phyloP scores from a whole-genome alignment of 1,139 yeast species.

The Pichia cactophila region DNA sequence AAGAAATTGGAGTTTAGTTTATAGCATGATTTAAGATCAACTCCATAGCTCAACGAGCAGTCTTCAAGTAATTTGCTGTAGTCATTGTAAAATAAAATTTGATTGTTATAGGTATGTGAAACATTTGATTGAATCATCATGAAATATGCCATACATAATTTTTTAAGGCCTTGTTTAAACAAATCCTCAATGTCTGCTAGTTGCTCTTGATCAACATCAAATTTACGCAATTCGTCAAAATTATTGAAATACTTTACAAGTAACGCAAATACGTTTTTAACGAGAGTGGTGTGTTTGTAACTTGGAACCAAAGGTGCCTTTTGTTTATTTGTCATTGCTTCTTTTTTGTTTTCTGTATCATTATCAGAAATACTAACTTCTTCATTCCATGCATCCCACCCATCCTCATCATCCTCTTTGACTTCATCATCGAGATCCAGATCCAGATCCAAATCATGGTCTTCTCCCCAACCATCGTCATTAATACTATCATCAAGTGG shows the following conservation, averaged over 20 bases:
- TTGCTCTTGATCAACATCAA: slow-evolving; percentile 5
- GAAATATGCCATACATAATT: slow-evolving; percentile 19
- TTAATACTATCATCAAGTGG: background rate
- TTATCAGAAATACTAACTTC: slow-evolving; percentile 15
- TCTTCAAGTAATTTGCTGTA: slow-evolving; percentile 21
- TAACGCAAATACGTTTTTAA: slow-evolving; percentile 9
- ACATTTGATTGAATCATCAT: slow-evolving; percentile 18
- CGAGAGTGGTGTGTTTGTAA: background rate
- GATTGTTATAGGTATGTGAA: slow-evolving; percentile 16
- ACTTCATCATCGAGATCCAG: slow-evolving; percentile 9
- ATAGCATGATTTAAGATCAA: slow-evolving; percentile 18
- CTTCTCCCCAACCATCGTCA: slow-evolving; percentile 6
- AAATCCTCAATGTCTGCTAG: slow-evolving; percentile 16
- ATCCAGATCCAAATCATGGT: slow-evolving; percentile 16
- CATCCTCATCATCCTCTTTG: slow-evolving; percentile 17
- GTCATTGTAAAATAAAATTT: slow-evolving; percentile 27
- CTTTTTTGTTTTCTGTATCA: background rate
- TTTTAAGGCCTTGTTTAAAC: slow-evolving; percentile 22
- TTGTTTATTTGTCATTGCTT: background rate
- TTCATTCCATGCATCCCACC: slow-evolving; percentile 25
- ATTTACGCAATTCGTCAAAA: slow-evolving; percentile 9
- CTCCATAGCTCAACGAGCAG: slow-evolving; percentile 11
- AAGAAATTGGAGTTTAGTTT: slow-evolving; percentile 18
- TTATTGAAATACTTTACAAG: slow-evolving; percentile 16
- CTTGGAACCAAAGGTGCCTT: background rate